Percentiles rank a stretch among this genome's conserved stretches.
phyloP scores from a whole-genome alignment of 352 stramenopile species.

The Nothophytophthora sp. region DNA sequence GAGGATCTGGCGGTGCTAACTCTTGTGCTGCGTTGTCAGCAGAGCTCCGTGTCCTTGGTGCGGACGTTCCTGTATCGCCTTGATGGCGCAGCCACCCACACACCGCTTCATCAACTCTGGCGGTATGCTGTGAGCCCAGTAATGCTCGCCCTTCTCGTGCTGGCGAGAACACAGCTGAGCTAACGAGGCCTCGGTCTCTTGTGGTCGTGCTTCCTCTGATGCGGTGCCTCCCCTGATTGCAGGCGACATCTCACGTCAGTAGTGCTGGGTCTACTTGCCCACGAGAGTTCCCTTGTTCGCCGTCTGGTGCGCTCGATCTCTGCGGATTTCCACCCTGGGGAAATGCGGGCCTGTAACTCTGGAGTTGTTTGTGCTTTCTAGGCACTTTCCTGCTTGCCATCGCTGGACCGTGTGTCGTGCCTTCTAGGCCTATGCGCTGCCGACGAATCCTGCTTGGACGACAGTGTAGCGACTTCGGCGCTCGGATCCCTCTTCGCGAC shows the following conservation, averaged over 20 bases:
- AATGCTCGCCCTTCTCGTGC: no score
- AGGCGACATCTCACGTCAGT: no score
- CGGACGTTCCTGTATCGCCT: slow-evolving; percentile 35
- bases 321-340: no score
- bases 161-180: no score
- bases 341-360: no score
- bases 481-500: slow-evolving; percentile 29
- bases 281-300: slow-evolving; percentile 13
- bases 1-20: slow-evolving; percentile 11
- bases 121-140: slow-evolving; percentile 18
- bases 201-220: no score
- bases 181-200: slow-evolving; percentile 2
- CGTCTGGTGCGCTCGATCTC: slow-evolving; percentile 14
- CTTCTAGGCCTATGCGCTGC: slow-evolving; percentile 14
- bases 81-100: slow-evolving; percentile 8
- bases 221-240: no score
- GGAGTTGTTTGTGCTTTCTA: slow-evolving; percentile 6
- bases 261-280: slow-evolving; percentile 15
- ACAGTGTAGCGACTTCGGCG: slow-evolving; percentile 1
- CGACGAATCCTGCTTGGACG: not conserved
- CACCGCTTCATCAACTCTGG: slow-evolving; percentile 23
- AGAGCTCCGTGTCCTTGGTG: slow-evolving; percentile 26
- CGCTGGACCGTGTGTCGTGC: slow-evolving; percentile 19
- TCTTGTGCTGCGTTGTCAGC: not conserved
- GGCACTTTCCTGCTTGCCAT: slow-evolving; percentile 33